Evolutionary conservation across 2,329 filamentous ascomycete species (phyloP).

Genomic region (Aspergillus glaucus): DNA sequence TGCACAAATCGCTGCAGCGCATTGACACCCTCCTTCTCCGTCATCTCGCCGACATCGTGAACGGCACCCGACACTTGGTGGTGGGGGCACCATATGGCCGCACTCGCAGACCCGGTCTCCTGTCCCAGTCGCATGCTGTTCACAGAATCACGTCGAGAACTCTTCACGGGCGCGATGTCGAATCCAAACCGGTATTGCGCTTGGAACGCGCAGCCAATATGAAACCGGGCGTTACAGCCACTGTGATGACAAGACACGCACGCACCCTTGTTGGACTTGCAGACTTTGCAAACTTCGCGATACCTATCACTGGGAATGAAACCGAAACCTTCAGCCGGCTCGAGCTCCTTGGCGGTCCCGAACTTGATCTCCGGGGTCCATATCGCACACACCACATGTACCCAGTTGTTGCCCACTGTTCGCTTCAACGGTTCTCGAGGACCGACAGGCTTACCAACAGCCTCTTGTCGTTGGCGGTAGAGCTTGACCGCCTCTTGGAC

Average conservation of each 20-base stretch:
- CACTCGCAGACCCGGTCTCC: conserved; percentile 77
- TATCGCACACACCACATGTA: conserved; percentile 86
- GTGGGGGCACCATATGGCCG: conserved; percentile 85
- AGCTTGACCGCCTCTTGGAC: conserved; percentile 72
- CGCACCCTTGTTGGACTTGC: conserved; percentile 67
- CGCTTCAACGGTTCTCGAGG: conserved; percentile 89
- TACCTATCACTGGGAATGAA: conserved; percentile 69
- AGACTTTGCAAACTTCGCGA: conserved; percentile 74
- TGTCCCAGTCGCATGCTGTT: conserved; percentile 73
- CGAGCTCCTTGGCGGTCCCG: conserved; percentile 72
- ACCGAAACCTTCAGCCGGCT: conserved; percentile 83
- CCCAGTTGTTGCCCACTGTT: conserved; percentile 96
- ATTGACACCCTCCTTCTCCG: conserved; percentile 64
- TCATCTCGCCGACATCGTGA: conserved; percentile 71
- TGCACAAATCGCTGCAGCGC: conserved; percentile 81
- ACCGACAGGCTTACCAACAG: conserved; percentile 72
- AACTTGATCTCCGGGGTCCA: conserved; percentile 94
- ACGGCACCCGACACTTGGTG: conserved; percentile 69
- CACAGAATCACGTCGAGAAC: conserved; percentile 73
- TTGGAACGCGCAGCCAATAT: conserved; percentile 85
- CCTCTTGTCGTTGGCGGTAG: conserved; percentile 75
- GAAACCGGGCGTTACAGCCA: conserved; percentile 53
- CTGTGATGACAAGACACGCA: conserved; percentile 71
- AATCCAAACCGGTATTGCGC: conserved; percentile 80
- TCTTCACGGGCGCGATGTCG: conserved; percentile 83